These are phyloP conservation scores for Cephaloascus albidus DNA, from an alignment of 805 yeast genomes.

Conservation along the genomic window DNA sequence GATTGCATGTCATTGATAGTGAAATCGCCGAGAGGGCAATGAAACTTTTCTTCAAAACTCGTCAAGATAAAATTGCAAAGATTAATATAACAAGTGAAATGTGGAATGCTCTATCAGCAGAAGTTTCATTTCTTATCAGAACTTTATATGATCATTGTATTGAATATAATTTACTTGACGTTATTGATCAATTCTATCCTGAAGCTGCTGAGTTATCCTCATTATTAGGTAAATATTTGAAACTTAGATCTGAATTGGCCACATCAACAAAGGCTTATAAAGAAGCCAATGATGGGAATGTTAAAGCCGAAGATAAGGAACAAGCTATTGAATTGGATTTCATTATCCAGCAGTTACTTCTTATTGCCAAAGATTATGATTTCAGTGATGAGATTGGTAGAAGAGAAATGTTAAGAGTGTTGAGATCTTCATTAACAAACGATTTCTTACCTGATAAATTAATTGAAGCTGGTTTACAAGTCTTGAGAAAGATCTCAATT, in stretches of 20 bases:
- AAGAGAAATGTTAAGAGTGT: conserved; percentile 55
- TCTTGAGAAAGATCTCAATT: conserved; percentile 61
- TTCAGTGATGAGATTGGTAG: conserved; percentile 88
- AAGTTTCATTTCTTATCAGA: conserved; percentile 63
- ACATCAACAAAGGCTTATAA: conserved; percentile 9
- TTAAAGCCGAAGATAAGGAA: conserved; percentile 14
- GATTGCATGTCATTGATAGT: conserved; percentile 61
- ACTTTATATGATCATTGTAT: conserved; percentile 58
- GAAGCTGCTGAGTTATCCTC: conserved; percentile 68
- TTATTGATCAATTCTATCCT: conserved; percentile 64
- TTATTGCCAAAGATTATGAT: conserved; percentile 64
- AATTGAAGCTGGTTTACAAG: conserved; percentile 48
- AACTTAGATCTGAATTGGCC: conserved; percentile 25
- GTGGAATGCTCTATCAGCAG: conserved; percentile 67
- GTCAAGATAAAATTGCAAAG: conserved; percentile 53
- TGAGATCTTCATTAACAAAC: conserved; percentile 50
- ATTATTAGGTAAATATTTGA: conserved; percentile 46
- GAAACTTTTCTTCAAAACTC: conserved; percentile 46
- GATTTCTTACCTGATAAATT: conserved; percentile 47
- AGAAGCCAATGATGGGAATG: conserved; percentile 8
- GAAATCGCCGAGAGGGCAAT: conserved; percentile 62
- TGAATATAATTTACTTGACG: conserved; percentile 38
- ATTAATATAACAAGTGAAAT: conserved; percentile 54
- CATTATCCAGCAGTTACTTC: conserved; percentile 63
- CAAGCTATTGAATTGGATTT: conserved; percentile 58